Evolutionary conservation across 345 rosid genomes (phyloP).

Genomic region (Raphanus raphanistrum): DNA sequence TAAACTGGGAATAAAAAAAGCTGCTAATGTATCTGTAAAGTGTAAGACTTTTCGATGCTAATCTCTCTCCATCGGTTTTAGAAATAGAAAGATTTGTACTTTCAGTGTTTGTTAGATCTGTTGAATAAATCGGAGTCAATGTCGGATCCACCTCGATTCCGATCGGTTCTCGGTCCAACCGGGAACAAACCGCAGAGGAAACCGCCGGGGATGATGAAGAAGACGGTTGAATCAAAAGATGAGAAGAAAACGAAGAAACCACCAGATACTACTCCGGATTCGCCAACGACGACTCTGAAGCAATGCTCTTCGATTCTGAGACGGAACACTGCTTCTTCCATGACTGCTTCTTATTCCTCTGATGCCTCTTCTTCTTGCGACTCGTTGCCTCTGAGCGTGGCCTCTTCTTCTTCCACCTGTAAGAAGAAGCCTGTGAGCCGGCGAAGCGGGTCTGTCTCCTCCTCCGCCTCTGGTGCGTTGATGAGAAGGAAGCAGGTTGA

Average conservation of each 20-base stretch:
- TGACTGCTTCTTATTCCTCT: constrained; percentile 72
- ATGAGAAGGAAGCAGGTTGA: constrained; percentile 52
- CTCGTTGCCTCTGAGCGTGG: constrained; percentile 59
- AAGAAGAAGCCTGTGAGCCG: constrained; percentile 47
- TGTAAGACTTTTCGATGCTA: not conserved
- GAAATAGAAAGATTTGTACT: not conserved
- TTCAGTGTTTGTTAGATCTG: constrained; percentile 37
- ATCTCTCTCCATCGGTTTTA: constrained; percentile 9
- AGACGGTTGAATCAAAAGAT: constrained; percentile 33
- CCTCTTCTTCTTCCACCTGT: constrained; percentile 50
- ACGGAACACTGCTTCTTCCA: constrained; percentile 44
- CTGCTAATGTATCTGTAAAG: constrained; percentile 30
- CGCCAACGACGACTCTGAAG: constrained; percentile 36
- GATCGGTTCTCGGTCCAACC: constrained; percentile 55
- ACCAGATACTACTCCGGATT: constrained; percentile 23
- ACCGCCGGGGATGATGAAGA: constrained; percentile 39
- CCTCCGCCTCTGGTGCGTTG: constrained; percentile 18
- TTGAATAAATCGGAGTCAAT: constrained; percentile 37
- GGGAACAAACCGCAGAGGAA: constrained; percentile 59
- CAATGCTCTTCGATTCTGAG: constrained; percentile 48
- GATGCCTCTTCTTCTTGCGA: constrained; percentile 77
- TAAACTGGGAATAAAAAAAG: not conserved
- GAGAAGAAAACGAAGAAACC: constrained; percentile 41
- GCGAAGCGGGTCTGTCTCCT: constrained; percentile 33
- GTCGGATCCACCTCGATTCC: constrained; percentile 62